phyloP scores from a whole-genome alignment of 1,139 yeast species.

The Yamadazyma dendronema region DNA sequence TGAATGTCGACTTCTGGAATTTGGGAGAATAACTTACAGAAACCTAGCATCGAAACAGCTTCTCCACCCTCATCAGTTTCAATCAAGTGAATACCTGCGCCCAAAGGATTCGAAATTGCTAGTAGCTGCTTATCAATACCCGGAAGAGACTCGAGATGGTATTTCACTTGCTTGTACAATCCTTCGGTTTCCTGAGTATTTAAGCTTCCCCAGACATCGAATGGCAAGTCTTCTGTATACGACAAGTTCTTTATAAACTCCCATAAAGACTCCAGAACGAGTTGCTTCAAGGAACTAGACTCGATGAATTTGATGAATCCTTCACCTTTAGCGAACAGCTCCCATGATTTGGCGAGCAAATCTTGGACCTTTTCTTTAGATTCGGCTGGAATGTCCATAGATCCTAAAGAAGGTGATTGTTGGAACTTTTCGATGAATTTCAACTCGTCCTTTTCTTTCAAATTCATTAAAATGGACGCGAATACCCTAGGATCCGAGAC shows the following conservation, averaged over 20 bases:
- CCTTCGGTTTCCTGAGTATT: slow-evolving; percentile 4
- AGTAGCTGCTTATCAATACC: slow-evolving; percentile 18
- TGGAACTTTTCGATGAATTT: slow-evolving; percentile 7
- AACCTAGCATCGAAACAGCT: slow-evolving; percentile 6
- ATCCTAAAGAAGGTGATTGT: background rate
- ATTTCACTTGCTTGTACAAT: slow-evolving; percentile 14
- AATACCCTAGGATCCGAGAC: slow-evolving; percentile 15
- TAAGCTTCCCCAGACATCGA: slow-evolving; percentile 2
- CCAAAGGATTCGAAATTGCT: slow-evolving; percentile 48
- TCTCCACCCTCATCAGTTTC: slow-evolving; percentile 8
- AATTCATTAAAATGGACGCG: slow-evolving; percentile 7
- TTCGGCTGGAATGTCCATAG: background rate
- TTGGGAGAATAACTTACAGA: slow-evolving; percentile 5
- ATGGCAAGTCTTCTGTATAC: slow-evolving; percentile 2
- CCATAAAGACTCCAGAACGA: slow-evolving; percentile 16
- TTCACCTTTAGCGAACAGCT: background rate
- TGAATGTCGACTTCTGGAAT: background rate
- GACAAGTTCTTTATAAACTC: slow-evolving; percentile 14
- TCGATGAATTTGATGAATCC: slow-evolving; percentile 8
- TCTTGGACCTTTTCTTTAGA: background rate
- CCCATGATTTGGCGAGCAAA: slow-evolving; percentile 4
- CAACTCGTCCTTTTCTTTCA: slow-evolving; percentile 3
- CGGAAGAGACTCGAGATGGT: slow-evolving; percentile 11
- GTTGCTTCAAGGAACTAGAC: slow-evolving; percentile 1
- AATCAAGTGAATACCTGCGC: slow-evolving; percentile 37